Evolutionary conservation across 2,329 filamentous ascomycete genomes (phyloP), one percentile per base, ranked within the genome.

Genomic region (Aspergillus latus): DNA sequence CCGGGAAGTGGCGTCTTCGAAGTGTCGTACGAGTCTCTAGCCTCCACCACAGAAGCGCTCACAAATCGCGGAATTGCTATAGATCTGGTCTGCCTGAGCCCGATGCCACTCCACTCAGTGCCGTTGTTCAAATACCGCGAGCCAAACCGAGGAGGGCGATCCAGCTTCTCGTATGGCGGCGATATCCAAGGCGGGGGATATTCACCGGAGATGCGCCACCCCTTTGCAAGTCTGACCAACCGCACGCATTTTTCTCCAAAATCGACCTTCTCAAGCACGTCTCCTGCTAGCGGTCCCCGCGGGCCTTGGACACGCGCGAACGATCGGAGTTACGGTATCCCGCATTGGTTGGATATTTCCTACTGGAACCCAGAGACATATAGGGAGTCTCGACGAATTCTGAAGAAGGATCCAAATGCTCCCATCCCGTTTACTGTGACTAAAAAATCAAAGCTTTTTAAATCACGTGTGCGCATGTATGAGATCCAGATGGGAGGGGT

Each of bases 321-420:
- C 10, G 85, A 89, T 59, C 96, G 90, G 88, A 87, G 86, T 54
- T 97, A 89, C 71, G 93, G 92, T 2, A 85, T 99, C 59, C 94
- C 94, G 0, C 93, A 97, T 69, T 99, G 94, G 94, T 83, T 97
- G 44, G 94, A 99, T 71, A 88, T 99, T 7, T 97, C 95, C 0
- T 99, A 95, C 71, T 99, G 94, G 95, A 91, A 90, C 10, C 89
- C 90, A 1, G 84, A 64, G 83, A 88, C 26, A 81, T 92, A 73
- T 84, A 90, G 67, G 80, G 88, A 59, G 72, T 89, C 62, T 83
- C 86, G 60, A 82, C 84, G 68, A 78, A 87, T 67, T 77, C 82
- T 81, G n/a, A 81, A 82, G 54, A 78, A 80, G 44, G 79, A 81
- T 15, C 75, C 67, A 55, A 73, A 74, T 66, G 65, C 71, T 16